Conservation (phyloP, 352 stramenopile species). For the Globisporangium uncinulatum region DNA sequence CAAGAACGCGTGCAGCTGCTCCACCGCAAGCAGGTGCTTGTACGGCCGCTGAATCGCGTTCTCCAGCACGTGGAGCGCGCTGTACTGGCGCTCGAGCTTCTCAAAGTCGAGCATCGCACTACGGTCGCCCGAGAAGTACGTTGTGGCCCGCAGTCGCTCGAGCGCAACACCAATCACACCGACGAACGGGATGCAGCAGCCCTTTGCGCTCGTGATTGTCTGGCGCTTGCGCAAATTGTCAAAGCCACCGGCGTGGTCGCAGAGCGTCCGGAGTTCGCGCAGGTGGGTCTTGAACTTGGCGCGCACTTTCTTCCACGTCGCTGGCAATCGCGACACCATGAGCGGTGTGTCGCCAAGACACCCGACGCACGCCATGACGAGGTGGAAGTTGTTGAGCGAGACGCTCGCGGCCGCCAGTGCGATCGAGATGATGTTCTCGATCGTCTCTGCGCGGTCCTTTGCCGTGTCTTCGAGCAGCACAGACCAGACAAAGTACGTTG, state of each 20-base stretch:
- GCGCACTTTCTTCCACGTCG: slow-evolving; percentile 69
- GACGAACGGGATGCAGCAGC: slow-evolving; percentile 61
- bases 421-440: slow-evolving; percentile 68
- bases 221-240: slow-evolving; percentile 64
- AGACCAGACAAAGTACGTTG: slow-evolving; percentile 69
- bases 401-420: slow-evolving; percentile 34
- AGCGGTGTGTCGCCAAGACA: slow-evolving; percentile 65
- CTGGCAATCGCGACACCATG: slow-evolving; percentile 58
- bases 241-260: slow-evolving; percentile 66
- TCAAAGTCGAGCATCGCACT: slow-evolving; percentile 39
- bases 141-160: slow-evolving; percentile 43
- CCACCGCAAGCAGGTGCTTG: background rate
- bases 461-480: slow-evolving; percentile 61
- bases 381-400: slow-evolving; percentile 63
- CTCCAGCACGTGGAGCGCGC: slow-evolving; percentile 40
- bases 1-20: slow-evolving; percentile 30
- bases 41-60: slow-evolving; percentile 23
- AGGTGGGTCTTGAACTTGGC: slow-evolving; percentile 63
- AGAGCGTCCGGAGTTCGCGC: slow-evolving; percentile 50
- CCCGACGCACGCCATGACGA: slow-evolving; percentile 76
- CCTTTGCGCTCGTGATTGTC: slow-evolving; percentile 27
- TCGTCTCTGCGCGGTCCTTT: slow-evolving; percentile 62
- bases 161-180: slow-evolving; percentile 66
- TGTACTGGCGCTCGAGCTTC: slow-evolving; percentile 60
- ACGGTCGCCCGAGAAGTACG: slow-evolving; percentile 30